These are phyloP conservation scores for Podila horticola DNA, from an alignment of 192 early-diverging fungal genomes.

Conservation along the genomic window DNA sequence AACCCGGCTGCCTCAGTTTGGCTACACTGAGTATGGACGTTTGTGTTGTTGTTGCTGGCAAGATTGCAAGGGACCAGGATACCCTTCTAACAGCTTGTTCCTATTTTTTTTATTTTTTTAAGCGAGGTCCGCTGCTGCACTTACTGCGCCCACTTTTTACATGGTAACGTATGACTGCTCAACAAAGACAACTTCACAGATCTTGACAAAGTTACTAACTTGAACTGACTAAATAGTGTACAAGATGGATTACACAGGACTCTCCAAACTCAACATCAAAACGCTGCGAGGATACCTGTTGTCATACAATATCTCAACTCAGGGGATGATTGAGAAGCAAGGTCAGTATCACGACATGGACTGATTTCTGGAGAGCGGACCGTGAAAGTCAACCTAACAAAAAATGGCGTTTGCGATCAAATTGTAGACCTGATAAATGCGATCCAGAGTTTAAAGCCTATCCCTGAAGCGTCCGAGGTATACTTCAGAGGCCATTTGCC, in stretches of 20 bases:
- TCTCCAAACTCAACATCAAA: constrained; percentile 44
- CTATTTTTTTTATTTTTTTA: background rate
- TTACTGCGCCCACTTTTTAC: constrained; percentile 44
- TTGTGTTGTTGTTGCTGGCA: background rate
- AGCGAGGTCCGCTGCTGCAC: constrained; percentile 48
- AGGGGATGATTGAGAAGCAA: constrained; percentile 51
- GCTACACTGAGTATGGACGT: constrained; percentile 40
- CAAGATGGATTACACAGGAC: constrained; percentile 40
- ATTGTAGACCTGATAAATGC: constrained; percentile 32
- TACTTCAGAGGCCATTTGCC: constrained; percentile 38
- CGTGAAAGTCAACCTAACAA: no score
- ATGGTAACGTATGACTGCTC: constrained; percentile 4
- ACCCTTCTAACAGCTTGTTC: background rate
- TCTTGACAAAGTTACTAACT: background rate
- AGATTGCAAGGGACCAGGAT: background rate
- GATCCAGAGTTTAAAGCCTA: constrained; percentile 40
- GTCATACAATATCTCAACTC: constrained; percentile 44
- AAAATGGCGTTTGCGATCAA: no score
- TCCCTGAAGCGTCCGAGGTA: constrained; percentile 36
- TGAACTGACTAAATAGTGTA: constrained; percentile 10
- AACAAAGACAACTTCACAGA: background rate
- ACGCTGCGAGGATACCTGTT: constrained; percentile 39
- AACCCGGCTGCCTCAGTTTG: constrained; percentile 45
- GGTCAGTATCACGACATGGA: constrained; percentile 14
- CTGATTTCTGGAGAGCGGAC: background rate